These are phyloP conservation scores for Wickerhamomyces silvicola DNA, from an alignment of 805 yeast genomes.

Conservation along the genomic window DNA sequence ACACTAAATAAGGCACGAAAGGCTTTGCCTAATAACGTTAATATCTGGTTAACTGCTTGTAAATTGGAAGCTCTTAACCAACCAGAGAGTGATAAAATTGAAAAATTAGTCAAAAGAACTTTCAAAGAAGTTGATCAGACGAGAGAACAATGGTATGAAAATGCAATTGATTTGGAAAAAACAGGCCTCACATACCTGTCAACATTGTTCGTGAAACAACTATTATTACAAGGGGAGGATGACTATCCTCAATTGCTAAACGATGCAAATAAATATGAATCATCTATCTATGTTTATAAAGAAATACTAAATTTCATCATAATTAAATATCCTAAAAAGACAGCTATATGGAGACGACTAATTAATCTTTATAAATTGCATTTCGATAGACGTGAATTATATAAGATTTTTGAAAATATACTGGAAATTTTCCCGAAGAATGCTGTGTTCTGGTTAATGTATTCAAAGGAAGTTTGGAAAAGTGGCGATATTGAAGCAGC, in stretches of 20 bases:
- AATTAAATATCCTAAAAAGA: constrained; percentile 38
- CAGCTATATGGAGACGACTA: constrained; percentile 43
- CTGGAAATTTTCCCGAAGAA: constrained; percentile 40
- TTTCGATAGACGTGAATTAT: constrained; percentile 27
- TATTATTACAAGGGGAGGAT: constrained; percentile 29
- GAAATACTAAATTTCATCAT: constrained; percentile 42
- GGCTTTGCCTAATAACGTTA: constrained; percentile 36
- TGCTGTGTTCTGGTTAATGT: constrained; percentile 55
- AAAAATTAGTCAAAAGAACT: constrained; percentile 44
- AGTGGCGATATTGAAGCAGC: constrained; percentile 45
- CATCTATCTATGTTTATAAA: constrained; percentile 22
- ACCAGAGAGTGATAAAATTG: constrained; percentile 38
- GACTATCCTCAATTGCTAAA: constrained; percentile 21
- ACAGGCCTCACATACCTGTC: constrained; percentile 42
- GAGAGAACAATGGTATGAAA: constrained; percentile 45
- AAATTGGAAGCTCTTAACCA: constrained; percentile 54
- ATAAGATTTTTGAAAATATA: constrained; percentile 47
- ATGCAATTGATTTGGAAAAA: constrained; percentile 47
- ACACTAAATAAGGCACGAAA: constrained; percentile 58
- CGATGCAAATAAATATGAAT: constrained; percentile 17
- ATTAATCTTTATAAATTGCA: constrained; percentile 29
- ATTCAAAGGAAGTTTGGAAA: constrained; percentile 64
- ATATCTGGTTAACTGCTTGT: constrained; percentile 66
- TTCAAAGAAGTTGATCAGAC: constrained; percentile 33
- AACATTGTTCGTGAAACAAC: constrained; percentile 42